Evolutionary conservation across 2,329 filamentous ascomycete genomes (phyloP).

Genomic region (Penicillium sp.): DNA sequence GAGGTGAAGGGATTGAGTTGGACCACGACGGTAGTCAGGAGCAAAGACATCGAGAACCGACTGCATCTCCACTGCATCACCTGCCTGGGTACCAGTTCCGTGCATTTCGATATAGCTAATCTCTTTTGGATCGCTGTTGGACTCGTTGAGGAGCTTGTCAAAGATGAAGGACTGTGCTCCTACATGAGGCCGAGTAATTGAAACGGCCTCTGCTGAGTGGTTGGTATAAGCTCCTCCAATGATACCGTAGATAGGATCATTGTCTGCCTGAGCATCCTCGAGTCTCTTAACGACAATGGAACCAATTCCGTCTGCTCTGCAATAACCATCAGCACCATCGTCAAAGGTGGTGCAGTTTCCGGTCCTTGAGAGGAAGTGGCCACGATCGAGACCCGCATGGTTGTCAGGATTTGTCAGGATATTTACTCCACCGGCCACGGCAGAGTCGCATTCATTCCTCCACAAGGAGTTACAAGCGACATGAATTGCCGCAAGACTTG

Average conservation of each 20-base stretch:
- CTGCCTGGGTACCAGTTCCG: conserved; percentile 82
- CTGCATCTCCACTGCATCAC: conserved; percentile 78
- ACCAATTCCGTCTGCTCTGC: conserved; percentile 73
- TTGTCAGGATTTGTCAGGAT: conserved; percentile 77
- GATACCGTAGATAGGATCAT: conserved; percentile 68
- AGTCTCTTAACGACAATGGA: conserved; percentile 76
- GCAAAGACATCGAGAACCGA: conserved; percentile 68
- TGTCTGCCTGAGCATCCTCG: conserved; percentile 73
- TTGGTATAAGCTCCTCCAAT: conserved; percentile 76
- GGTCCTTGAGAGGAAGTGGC: conserved; percentile 74
- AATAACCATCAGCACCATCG: conserved; percentile 78
- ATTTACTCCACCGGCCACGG: conserved; percentile 74
- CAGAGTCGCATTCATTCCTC: conserved; percentile 76
- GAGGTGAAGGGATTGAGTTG: conserved; percentile 55
- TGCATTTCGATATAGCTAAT: conserved; percentile 88
- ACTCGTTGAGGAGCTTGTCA: conserved; percentile 67
- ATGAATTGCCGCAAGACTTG: conserved; percentile 69
- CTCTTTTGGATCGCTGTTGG: conserved; percentile 72
- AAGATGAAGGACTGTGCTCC: conserved; percentile 73
- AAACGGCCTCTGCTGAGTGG: conserved; percentile 76
- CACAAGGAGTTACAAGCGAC: conserved; percentile 71
- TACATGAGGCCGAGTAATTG: conserved; percentile 80
- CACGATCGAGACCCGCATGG: conserved; percentile 72
- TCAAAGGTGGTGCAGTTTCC: conserved; percentile 80
- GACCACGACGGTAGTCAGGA: conserved; percentile 51